Evolutionary conservation across 345 rosid genomes (phyloP).

Genomic region (Boechera divaricarpa): DNA sequence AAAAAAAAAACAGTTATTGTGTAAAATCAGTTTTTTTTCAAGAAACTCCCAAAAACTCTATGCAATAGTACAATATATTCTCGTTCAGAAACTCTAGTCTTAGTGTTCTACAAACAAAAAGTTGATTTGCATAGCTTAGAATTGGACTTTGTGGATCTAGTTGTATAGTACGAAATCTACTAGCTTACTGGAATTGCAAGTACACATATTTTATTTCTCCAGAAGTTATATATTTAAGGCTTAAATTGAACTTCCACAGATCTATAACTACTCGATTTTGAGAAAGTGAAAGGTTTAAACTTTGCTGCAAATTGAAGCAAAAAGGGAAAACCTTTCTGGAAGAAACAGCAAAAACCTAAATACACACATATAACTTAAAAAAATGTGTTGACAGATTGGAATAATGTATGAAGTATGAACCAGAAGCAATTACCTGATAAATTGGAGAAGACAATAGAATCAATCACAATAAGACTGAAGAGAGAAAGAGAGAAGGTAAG

Average conservation of each 20-base stretch:
- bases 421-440: neutral
- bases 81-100: neutral
- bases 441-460: conserved; percentile 1
- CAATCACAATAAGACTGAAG: neutral
- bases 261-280: neutral
- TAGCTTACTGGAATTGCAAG: neutral
- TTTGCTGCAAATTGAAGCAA: neutral
- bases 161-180: neutral
- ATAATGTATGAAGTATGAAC: neutral
- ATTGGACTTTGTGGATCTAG: conserved; percentile 14
- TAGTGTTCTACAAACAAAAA: neutral
- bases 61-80: neutral
- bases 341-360: neutral
- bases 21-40: no score
- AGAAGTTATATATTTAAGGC: neutral
- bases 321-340: no score
- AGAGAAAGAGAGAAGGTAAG: neutral
- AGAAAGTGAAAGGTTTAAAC: neutral
- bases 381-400: neutral
- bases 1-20: no score
- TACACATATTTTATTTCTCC: neutral
- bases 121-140: neutral
- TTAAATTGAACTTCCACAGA: conserved; percentile 9
- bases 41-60: neutral
- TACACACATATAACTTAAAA: no score